Evolutionary conservation across 306 rosid species (phyloP).

Genomic region (Cucumis melo): DNA sequence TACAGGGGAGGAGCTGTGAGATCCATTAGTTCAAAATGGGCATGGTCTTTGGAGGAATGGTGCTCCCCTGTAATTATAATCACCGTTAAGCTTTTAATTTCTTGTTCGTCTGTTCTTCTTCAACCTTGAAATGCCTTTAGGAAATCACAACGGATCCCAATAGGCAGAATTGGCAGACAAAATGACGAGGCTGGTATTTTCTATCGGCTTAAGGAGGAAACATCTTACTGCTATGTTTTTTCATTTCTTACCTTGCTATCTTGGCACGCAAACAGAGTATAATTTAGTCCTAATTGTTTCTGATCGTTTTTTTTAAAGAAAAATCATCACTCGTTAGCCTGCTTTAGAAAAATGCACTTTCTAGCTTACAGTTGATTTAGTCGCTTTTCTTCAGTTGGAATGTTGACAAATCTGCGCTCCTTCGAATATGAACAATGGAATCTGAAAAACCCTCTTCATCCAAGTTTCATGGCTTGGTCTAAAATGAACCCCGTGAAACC

Average conservation of each 20-base stretch:
- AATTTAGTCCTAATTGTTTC: neutral
- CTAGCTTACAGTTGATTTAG: neutral
- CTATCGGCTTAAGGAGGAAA: neutral
- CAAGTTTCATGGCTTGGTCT: slow-evolving; percentile 12
- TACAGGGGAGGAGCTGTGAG: neutral
- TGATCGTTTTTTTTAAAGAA: neutral
- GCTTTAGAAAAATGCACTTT: neutral
- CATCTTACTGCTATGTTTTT: neutral
- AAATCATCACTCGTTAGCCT: neutral
- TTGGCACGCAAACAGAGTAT: neutral
- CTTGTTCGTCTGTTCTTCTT: neutral
- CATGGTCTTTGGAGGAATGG: neutral
- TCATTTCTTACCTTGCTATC: neutral
- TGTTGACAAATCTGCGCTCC: neutral
- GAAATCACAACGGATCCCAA: neutral
- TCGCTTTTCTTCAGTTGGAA: neutral
- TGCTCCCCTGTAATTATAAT: neutral
- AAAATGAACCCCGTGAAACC: slow-evolving; percentile 57
- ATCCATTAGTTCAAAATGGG: neutral
- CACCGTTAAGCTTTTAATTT: neutral
- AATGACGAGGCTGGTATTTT: neutral
- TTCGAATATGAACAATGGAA: neutral
- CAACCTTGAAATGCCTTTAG: neutral
- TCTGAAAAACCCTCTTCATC: neutral
- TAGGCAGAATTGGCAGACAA: neutral